A percentile compares a stretch with the other conserved stretches of the same genome.
These are phyloP conservation scores for Irpex sp. DNA, from an alignment of 1,284 basidiomycete species.

Conservation along the genomic window DNA sequence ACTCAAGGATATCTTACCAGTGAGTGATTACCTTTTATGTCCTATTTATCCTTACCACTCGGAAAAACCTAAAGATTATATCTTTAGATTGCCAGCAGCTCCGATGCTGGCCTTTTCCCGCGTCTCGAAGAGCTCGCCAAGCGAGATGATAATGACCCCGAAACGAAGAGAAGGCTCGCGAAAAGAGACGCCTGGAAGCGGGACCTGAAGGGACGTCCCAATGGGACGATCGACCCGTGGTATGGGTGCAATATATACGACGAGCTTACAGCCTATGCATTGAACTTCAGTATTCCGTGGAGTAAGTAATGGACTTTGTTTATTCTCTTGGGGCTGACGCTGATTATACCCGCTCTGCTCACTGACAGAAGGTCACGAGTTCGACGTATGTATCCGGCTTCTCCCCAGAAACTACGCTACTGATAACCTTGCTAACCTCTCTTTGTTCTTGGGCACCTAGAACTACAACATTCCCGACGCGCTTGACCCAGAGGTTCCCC, in stretches of 20 bases:
- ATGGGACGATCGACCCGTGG: conserved; percentile 26
- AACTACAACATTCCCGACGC: background rate
- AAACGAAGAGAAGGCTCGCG: background rate
- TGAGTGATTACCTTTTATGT: too few relatives aligned
- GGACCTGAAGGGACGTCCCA: conserved; percentile 17
- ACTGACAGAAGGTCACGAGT: conserved; percentile 20
- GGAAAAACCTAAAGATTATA: too few relatives aligned
- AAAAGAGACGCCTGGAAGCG: conserved; percentile 11
- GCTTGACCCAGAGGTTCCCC: background rate
- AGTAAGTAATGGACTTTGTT: background rate
- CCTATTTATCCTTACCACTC: too few relatives aligned
- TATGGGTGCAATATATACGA: conserved; percentile 27
- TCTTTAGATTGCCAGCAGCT: too few relatives aligned
- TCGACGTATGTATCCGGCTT: conserved; percentile 48
- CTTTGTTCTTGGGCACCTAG: background rate
- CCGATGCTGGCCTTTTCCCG: background rate
- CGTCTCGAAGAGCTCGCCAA: background rate
- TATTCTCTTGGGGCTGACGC: background rate
- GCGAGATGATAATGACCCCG: background rate
- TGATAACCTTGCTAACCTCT: background rate
- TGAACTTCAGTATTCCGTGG: conserved; percentile 29
- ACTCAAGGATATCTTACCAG: too few relatives aligned
- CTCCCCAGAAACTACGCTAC: conserved; percentile 29
- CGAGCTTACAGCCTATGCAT: conserved; percentile 28
- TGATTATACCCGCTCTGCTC: background rate